Percentiles rank a stretch among this genome's conserved stretches.
phyloP scores from a whole-genome alignment of 225 moss, liverwort and hornwort genomes.

The Lunularia cruciata region DNA sequence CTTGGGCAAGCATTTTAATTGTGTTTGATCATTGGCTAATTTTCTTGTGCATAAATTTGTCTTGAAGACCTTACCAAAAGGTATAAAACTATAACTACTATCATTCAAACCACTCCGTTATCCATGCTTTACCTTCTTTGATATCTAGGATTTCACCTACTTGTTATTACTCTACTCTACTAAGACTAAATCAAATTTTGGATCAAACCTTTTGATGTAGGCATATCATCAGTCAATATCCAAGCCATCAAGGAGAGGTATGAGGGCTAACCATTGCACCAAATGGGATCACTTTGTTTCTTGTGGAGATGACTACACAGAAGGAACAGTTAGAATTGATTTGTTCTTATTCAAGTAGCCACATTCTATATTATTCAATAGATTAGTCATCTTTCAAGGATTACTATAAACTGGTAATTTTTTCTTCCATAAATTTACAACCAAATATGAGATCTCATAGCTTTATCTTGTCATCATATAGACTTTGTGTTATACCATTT shows the following conservation, averaged over 20 bases:
- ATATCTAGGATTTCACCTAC: no score
- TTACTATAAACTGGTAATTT: neutral
- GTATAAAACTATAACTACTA: constrained; percentile 20
- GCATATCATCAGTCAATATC: constrained; percentile 72
- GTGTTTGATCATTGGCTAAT: no score
- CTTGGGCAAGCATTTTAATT: no score
- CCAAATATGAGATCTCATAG: neutral
- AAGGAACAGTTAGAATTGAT: constrained; percentile 26
- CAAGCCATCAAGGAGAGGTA: constrained; percentile 83
- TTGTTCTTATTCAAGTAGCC: neutral
- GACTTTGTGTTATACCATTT: no score
- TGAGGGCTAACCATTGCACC: constrained; percentile 80
- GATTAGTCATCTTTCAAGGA: no score
- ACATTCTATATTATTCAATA: neutral
- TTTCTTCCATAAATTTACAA: neutral
- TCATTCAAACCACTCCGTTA: no score
- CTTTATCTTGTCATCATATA: constrained; percentile 31
- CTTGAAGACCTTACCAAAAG: constrained; percentile 82
- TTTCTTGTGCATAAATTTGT: constrained; percentile 94
- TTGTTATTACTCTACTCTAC: no score
- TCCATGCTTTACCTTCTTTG: no score
- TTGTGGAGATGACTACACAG: constrained; percentile 97
- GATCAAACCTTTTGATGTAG: constrained; percentile 30
- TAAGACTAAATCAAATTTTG: no score
- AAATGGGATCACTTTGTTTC: constrained; percentile 82